Evolutionary conservation across 257 asterid genomes (phyloP), one percentile per base, ranked within the genome.

Genomic region (Nicotiana obtusifolia): DNA sequence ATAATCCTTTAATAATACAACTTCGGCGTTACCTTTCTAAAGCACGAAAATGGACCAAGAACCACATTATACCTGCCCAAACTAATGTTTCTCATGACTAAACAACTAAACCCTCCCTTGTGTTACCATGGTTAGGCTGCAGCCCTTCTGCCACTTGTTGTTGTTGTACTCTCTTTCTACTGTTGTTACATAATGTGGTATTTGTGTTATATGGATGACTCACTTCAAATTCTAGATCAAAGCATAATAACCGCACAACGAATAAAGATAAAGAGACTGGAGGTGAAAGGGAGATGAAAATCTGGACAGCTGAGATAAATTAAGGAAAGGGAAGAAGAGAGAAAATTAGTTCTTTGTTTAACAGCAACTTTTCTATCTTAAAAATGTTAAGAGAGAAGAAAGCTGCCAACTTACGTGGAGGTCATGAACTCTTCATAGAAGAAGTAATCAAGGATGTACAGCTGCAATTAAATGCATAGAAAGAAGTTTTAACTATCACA

Each of bases 351-450:
- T 73, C 24, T 73, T 7, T 24, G 61, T 57, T 73, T 15, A 35
- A 49, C 1, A 41, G 14, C 62, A 47, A 49, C 62, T 47, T 75
- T 75, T 24, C 24, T 49, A 49, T 75, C 41, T 75, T 49, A 49
- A 49, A 49, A 47, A 75, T 15, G 44, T 75, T 47, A 75, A 4
- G 17, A 5, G 24, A 75, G 62, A 24, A 75, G 44, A 49, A 64
- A 26, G 79, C 20, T 8, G 79, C 44, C 44, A 62, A 89, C 99
- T 96, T 89, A 96, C 99, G 99, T 96, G 84, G 99, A 96, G 69
- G 98, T 93, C 98, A 96, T 96, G 89, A 90, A 96, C 87, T 94
- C 99, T 86, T 94, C 99, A 87, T 89, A 81, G 88, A 88, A 83
- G 83, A 96, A 96, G 93, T 96, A 96, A 85, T 96, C 98, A 82